These are phyloP conservation scores for Neofusicoccum sp. DNA, from an alignment of 2,329 filamentous ascomycete species.

Conservation along the genomic window DNA sequence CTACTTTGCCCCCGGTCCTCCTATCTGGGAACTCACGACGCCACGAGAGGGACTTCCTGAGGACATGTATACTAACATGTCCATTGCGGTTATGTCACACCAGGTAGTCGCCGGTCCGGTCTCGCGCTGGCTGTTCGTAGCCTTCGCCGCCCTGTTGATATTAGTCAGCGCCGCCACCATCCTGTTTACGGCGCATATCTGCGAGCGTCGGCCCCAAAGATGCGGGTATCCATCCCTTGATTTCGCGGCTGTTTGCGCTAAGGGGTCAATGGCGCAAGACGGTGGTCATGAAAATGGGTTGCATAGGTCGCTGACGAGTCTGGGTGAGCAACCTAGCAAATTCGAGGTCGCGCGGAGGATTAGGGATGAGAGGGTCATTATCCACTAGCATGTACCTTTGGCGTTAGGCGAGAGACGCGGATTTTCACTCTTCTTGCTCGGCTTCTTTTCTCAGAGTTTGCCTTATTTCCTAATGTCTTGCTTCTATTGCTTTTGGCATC, in stretches of 20 bases:
- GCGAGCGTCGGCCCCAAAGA: neutral
- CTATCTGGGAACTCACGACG: neutral
- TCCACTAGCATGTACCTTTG: neutral
- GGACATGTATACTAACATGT: constrained; percentile 11
- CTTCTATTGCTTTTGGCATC: neutral
- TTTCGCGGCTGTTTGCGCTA: constrained; percentile 6
- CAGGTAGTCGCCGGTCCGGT: constrained; percentile 3
- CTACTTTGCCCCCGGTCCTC: neutral
- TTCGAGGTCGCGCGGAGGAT: constrained; percentile 4
- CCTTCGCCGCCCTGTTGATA: neutral
- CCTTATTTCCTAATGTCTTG: neutral
- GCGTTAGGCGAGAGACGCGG: neutral
- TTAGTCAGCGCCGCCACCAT: neutral
- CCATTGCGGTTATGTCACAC: constrained; percentile 9
- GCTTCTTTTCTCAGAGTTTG: neutral
- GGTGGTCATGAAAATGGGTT: neutral
- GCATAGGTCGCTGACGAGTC: neutral
- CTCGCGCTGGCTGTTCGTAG: neutral
- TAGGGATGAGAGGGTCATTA: neutral
- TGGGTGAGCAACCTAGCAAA: constrained; percentile 2
- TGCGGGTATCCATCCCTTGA: constrained; percentile 8
- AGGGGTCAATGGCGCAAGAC: neutral
- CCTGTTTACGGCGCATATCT: neutral
- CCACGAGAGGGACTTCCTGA: neutral
- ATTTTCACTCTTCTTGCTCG: neutral